A percentile compares a stretch with the other conserved stretches of the same genome.
Evolutionary conservation across 2,329 filamentous ascomycete genomes (phyloP).

Genomic region (Alternaria consortialis): DNA sequence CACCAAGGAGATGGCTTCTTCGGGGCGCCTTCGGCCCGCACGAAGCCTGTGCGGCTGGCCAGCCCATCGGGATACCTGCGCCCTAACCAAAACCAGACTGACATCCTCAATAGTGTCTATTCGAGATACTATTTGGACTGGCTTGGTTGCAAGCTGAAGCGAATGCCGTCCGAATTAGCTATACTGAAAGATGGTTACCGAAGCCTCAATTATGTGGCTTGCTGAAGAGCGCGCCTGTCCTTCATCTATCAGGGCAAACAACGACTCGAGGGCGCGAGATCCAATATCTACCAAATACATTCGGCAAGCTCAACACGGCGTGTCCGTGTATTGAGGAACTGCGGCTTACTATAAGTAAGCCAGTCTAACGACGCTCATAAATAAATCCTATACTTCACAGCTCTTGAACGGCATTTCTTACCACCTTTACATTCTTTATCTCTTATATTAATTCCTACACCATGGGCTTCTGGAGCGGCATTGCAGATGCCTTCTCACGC

Average conservation of each 20-base stretch:
- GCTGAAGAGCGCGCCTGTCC: background rate
- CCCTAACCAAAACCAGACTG: background rate
- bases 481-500: background rate
- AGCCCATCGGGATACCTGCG: background rate
- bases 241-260: background rate
- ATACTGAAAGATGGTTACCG: background rate
- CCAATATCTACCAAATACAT: no score
- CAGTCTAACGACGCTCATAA: no score
- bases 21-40: no score
- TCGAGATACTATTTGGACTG: background rate
- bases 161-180: background rate
- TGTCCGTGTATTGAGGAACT: no score
- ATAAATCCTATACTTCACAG: no score
- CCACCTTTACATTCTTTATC: no score
- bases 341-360: no score
- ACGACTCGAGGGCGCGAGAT: background rate
- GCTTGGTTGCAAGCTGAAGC: background rate
- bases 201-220: background rate
- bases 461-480: background rate
- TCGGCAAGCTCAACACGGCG: no score
- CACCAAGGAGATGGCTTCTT: no score
- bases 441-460: no score
- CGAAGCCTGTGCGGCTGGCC: no score
- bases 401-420: no score
- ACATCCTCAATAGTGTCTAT: background rate